phyloP scores from a whole-genome alignment of 331 rosid species.

The Acacia pycnantha region DNA sequence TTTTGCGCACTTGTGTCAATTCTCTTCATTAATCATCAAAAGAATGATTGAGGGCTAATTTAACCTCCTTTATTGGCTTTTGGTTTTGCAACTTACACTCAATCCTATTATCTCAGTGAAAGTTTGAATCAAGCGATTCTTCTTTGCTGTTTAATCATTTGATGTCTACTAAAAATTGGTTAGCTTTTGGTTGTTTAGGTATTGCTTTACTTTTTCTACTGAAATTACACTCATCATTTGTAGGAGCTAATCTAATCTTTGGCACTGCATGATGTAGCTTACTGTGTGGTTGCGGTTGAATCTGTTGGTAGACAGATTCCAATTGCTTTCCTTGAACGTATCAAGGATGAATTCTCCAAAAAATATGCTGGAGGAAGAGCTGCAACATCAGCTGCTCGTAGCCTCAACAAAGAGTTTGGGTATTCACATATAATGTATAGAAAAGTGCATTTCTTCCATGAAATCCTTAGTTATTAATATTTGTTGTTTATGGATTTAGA shows the following conservation, averaged over 20 bases:
- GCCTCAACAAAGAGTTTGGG: slow-evolving; percentile 90
- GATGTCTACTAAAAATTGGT: background rate
- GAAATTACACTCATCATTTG: slow-evolving; percentile 4
- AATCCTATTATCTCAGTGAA: background rate
- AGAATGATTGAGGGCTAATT: background rate
- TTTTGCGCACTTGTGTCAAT: background rate
- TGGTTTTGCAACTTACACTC: background rate
- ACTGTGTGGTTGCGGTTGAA: slow-evolving; percentile 91
- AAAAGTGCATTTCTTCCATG: slow-evolving; percentile 17
- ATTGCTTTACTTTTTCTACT: background rate
- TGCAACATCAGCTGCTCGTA: slow-evolving; percentile 68
- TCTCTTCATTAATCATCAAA: background rate
- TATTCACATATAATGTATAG: slow-evolving; percentile 22
- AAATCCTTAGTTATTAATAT: slow-evolving; percentile 12
- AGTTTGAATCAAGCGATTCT: background rate
- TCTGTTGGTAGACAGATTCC: slow-evolving; percentile 84
- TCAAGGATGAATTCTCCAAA: slow-evolving; percentile 82
- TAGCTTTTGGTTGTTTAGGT: background rate
- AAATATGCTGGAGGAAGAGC: slow-evolving; percentile 91
- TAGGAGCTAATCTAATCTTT: slow-evolving; percentile 37
- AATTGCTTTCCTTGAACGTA: slow-evolving; percentile 84
- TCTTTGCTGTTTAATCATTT: slow-evolving; percentile 14
- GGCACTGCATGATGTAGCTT: slow-evolving; percentile 59
- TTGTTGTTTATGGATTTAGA: slow-evolving; percentile 38
- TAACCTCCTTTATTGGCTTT: background rate